These are phyloP conservation scores for Crithidia thermophila DNA, from an alignment of 208 protist species.

Conservation along the genomic window DNA sequence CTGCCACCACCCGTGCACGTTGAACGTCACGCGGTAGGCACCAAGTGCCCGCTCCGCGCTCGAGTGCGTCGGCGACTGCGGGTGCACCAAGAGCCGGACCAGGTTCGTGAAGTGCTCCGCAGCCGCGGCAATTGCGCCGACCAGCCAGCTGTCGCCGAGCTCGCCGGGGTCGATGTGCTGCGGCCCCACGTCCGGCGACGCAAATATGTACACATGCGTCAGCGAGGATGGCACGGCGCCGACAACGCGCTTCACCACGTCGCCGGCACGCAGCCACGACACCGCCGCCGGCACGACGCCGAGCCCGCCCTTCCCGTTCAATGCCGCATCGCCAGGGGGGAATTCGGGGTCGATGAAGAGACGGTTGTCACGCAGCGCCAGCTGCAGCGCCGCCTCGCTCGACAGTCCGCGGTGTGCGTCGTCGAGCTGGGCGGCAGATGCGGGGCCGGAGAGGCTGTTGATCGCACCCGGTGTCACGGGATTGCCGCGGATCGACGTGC, in stretches of 20 bases:
- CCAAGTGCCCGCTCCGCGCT: constrained; percentile 45
- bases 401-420: not conserved
- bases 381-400: constrained; percentile 7
- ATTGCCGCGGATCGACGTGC: constrained; percentile 17
- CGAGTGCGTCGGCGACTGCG: constrained; percentile 7
- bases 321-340: not conserved
- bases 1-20: constrained; percentile 70
- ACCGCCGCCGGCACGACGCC: not conserved
- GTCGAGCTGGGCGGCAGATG: not conserved
- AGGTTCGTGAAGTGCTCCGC: constrained; percentile 47
- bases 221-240: not conserved
- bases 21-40: constrained; percentile 68
- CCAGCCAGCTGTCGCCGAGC: constrained; percentile 68
- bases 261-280: constrained; percentile 5
- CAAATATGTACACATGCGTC: not conserved
- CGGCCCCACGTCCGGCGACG: constrained; percentile 7
- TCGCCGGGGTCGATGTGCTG: constrained; percentile 46
- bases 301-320: not conserved
- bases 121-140: constrained; percentile 58
- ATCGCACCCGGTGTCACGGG: not conserved
- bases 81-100: constrained; percentile 34
- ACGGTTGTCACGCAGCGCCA: constrained; percentile 4
- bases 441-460: not conserved
- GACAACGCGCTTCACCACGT: constrained; percentile 6
- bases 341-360: constrained; percentile 17